Evolutionary conservation across 2,329 filamentous ascomycete genomes (phyloP).

Genomic region (Eurotiales sp.): DNA sequence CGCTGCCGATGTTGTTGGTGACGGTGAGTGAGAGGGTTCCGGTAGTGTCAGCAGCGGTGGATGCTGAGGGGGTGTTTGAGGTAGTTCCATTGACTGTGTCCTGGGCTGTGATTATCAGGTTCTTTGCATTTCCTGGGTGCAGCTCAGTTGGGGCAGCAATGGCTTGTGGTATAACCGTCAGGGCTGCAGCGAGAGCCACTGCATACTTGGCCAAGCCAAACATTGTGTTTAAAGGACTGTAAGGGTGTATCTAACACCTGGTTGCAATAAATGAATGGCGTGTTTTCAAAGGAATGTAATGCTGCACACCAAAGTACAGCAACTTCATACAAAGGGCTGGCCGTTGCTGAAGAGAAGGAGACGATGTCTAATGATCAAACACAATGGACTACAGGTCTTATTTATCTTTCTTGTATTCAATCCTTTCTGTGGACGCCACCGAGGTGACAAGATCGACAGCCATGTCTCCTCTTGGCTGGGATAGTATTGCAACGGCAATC

Average conservation of each 20-base stretch:
- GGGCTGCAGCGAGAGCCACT: constrained; percentile 1
- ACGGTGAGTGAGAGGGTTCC: constrained; percentile 21
- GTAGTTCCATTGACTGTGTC: constrained; percentile 11
- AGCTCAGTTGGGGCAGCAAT: constrained; percentile 10
- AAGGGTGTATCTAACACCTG: constrained; percentile 13
- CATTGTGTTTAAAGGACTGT: constrained; percentile 9
- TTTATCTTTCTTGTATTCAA: background rate
- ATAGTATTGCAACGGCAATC: background rate
- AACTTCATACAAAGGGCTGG: too few relatives aligned
- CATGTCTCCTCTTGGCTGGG: background rate
- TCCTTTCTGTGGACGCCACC: background rate
- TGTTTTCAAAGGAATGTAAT: background rate
- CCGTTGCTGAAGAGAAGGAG: background rate
- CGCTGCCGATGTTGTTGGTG: constrained; percentile 43
- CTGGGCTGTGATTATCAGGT: constrained; percentile 6
- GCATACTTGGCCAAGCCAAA: constrained; percentile 7
- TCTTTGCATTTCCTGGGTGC: constrained; percentile 8
- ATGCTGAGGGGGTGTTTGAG: background rate
- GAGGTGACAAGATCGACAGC: background rate
- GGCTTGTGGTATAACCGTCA: constrained; percentile 2
- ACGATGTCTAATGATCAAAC: background rate
- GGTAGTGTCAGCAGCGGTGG: background rate
- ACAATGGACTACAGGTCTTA: background rate
- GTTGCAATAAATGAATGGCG: background rate
- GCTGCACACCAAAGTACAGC: background rate